phyloP scores from a whole-genome alignment of 495 filamentous ascomycete species.

The Chaetomium fimeti region DNA sequence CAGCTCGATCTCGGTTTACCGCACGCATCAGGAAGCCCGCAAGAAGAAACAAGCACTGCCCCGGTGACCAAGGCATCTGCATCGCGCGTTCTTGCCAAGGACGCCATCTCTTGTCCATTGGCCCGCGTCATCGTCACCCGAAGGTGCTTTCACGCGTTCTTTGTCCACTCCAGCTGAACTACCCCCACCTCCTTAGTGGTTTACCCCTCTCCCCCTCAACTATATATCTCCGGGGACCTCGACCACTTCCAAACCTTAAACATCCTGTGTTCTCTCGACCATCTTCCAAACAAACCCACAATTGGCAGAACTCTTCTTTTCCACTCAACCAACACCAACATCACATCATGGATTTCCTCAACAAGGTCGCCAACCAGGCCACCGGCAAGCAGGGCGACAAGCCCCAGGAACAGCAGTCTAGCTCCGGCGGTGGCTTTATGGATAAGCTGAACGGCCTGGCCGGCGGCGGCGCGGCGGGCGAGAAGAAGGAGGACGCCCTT shows the following conservation, averaged over 20 bases:
- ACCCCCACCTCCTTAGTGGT: constrained; percentile 12
- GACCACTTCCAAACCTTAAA: neutral
- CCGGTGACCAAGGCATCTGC: neutral
- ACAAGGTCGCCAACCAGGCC: constrained; percentile 35
- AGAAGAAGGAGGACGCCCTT: constrained; percentile 68
- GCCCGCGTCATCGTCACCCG: constrained; percentile 11
- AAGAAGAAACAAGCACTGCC: constrained; percentile 7
- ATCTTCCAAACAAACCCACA: constrained; percentile 14
- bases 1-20: neutral
- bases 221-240: constrained; percentile 11
- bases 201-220: constrained; percentile 29
- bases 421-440: constrained; percentile 41
- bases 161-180: constrained; percentile 28
- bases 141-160: constrained; percentile 20
- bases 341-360: constrained; percentile 43
- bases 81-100: constrained; percentile 7
- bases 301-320: neutral
- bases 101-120: constrained; percentile 21
- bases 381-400: constrained; percentile 21
- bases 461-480: constrained; percentile 63
- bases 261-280: neutral
- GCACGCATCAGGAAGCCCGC: neutral
- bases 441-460: constrained; percentile 60
- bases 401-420: constrained; percentile 20
- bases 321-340: neutral